phyloP scores from a whole-genome alignment of 1,139 yeast genomes.

The Diutina neorugosa region DNA sequence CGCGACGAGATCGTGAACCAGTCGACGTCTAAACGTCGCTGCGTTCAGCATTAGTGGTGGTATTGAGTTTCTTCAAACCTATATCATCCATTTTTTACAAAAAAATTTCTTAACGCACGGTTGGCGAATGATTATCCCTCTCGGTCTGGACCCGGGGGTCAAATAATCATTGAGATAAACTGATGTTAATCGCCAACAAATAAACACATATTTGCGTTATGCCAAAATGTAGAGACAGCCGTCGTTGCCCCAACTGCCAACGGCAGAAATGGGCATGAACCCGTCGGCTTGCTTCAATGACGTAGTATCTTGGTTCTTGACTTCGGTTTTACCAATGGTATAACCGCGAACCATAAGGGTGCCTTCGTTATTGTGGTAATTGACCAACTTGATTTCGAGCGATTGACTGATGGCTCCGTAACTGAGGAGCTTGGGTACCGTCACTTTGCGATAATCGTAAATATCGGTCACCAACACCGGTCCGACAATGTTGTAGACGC shows the following conservation, averaged over 20 bases:
- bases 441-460: slow-evolving; percentile 45
- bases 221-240: background rate
- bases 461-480: slow-evolving; percentile 47
- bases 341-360: slow-evolving; percentile 49
- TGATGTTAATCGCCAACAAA: background rate
- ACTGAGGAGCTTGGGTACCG: slow-evolving; percentile 9
- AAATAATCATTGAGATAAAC: background rate
- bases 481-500: slow-evolving; percentile 37
- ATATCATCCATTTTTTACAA: background rate
- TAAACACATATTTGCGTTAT: background rate
- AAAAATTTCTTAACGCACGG: background rate
- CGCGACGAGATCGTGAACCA: background rate
- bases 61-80: too few species aligned
- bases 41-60: background rate
- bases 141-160: background rate
- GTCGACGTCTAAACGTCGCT: background rate
- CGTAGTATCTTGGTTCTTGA: background rate
- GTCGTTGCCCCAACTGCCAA: background rate
- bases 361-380: slow-evolving; percentile 12
- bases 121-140: background rate
- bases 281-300: background rate
- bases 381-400: slow-evolving; percentile 34
- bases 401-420: slow-evolving; percentile 36
- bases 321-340: slow-evolving; percentile 39
- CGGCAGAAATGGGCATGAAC: background rate